Evolutionary conservation across 2,329 filamentous ascomycete genomes (phyloP).

Genomic region (Xylariaceae sp.): DNA sequence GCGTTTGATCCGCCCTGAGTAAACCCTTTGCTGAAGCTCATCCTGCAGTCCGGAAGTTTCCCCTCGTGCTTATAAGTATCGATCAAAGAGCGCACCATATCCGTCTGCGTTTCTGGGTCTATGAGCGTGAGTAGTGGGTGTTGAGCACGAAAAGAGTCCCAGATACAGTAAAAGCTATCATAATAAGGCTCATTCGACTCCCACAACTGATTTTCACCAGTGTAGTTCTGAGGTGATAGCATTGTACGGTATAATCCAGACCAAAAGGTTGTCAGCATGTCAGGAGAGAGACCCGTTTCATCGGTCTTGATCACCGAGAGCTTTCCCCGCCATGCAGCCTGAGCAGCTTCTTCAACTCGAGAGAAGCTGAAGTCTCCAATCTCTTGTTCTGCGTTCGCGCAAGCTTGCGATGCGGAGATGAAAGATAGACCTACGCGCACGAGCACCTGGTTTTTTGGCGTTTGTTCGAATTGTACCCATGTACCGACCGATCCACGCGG

Average conservation of each 20-base stretch:
- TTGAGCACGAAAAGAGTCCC: constrained; percentile 70
- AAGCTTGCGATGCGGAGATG: constrained; percentile 63
- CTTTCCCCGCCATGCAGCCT: constrained; percentile 60
- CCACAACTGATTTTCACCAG: constrained; percentile 71
- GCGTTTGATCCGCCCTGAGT: constrained; percentile 76
- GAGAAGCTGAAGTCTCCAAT: constrained; percentile 64
- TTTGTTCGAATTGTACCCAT: constrained; percentile 57
- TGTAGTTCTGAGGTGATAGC: constrained; percentile 72
- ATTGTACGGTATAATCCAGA: constrained; percentile 65
- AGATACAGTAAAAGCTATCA: constrained; percentile 66
- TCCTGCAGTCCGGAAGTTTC: constrained; percentile 70
- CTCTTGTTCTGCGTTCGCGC: constrained; percentile 64
- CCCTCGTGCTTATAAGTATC: constrained; percentile 65
- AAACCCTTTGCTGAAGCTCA: constrained; percentile 72
- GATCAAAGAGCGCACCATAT: constrained; percentile 67
- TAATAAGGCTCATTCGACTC: constrained; percentile 66
- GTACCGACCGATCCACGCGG: constrained; percentile 46
- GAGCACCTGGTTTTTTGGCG: constrained; percentile 47
- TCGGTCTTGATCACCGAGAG: constrained; percentile 57
- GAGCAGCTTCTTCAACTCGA: constrained; percentile 47
- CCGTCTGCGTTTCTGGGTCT: constrained; percentile 62
- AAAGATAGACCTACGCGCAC: constrained; percentile 73
- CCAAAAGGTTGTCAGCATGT: constrained; percentile 64
- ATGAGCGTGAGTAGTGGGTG: constrained; percentile 69
- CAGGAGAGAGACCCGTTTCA: constrained; percentile 48